Percentiles rank a stretch among this genome's conserved stretches.
phyloP scores from a whole-genome alignment of 345 rosid species.

The Luvunga scandens region DNA sequence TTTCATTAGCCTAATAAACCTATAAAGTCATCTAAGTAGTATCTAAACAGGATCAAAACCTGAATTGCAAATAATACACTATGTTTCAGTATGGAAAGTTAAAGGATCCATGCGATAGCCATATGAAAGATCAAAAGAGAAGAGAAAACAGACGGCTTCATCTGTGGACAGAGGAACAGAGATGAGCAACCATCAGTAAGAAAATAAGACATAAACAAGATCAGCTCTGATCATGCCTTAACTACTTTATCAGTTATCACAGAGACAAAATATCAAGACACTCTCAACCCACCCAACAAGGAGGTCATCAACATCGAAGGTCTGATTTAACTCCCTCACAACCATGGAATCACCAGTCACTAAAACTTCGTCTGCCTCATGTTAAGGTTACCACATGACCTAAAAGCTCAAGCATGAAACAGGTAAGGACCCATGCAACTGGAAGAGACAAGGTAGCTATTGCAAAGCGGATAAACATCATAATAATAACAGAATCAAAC shows the following conservation, averaged over 20 bases:
- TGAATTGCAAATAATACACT: background rate
- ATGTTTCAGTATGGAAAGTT: background rate
- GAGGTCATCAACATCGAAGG: background rate
- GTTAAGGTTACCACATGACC: background rate
- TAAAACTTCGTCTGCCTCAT: background rate
- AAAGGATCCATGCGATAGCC: background rate
- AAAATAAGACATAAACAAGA: background rate
- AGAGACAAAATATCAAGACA: background rate
- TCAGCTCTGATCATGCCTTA: background rate
- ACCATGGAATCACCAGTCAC: background rate
- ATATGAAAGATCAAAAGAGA: background rate
- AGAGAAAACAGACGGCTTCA: background rate
- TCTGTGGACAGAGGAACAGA: background rate
- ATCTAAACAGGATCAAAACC: background rate
- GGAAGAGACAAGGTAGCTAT: background rate
- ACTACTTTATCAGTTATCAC: no score
- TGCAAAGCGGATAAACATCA: background rate
- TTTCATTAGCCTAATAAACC: conserved; percentile 1
- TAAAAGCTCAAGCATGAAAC: background rate
- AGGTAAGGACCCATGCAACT: background rate
- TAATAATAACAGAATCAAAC: background rate
- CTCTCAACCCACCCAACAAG: background rate
- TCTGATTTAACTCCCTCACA: background rate
- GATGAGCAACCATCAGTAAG: background rate
- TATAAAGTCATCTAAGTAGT: background rate